Conservation (phyloP, 352 stramenopile genomes). For the Sclerospora graminicola region DNA sequence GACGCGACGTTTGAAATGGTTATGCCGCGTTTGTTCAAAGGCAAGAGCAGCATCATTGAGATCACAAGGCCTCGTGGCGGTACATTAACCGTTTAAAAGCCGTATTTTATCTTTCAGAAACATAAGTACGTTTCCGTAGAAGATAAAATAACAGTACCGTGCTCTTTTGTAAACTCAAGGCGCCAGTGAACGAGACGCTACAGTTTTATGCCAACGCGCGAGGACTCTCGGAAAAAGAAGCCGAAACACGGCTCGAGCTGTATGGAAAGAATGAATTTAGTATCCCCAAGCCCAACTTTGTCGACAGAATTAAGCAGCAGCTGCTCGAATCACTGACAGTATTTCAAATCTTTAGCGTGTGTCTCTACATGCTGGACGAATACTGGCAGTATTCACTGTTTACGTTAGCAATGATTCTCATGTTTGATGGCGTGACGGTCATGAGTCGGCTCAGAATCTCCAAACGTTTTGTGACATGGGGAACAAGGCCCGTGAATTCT, state of each 20-base stretch:
- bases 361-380: constrained; percentile 98
- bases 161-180: constrained; percentile 70
- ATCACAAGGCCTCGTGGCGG: constrained; percentile 30
- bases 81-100: neutral
- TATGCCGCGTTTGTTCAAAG: constrained; percentile 76
- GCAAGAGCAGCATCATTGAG: constrained; percentile 77
- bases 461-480: constrained; percentile 92
- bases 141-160: constrained; percentile 43
- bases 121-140: constrained; percentile 79
- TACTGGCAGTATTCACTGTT: constrained; percentile 99
- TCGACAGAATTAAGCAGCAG: constrained; percentile 95
- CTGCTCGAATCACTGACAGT: constrained; percentile 96
- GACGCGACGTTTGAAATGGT: constrained; percentile 75
- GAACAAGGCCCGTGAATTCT: constrained; percentile 77
- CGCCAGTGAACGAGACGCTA: constrained; percentile 49
- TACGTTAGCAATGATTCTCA: constrained; percentile 95
- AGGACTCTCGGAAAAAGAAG: constrained; percentile 38
- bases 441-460: constrained; percentile 91
- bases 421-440: constrained; percentile 96
- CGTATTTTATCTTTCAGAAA: constrained; percentile 85
- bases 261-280: constrained; percentile 90
- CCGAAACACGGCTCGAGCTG: constrained; percentile 43
- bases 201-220: constrained; percentile 46
- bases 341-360: constrained; percentile 99
- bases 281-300: constrained; percentile 92